Conservation (phyloP, 495 filamentous ascomycete genomes). For the Thozetella sp. region DNA sequence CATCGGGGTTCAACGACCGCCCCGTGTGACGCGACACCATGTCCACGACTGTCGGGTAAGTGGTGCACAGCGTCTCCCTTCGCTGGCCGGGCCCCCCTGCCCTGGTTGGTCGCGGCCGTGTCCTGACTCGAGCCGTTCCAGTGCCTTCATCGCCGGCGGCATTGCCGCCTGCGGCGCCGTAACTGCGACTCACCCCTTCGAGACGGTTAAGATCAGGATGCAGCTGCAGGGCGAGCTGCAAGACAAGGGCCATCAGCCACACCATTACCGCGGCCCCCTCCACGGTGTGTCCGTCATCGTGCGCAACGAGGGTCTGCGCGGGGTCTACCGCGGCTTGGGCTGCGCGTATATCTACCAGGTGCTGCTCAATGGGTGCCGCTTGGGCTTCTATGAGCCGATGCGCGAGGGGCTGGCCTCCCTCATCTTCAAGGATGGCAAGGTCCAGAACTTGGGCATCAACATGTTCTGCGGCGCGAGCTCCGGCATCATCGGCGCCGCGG, state of each 20-base stretch:
- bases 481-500: slow-evolving; percentile 86
- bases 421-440: slow-evolving; percentile 68
- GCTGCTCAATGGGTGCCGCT: slow-evolving; percentile 90
- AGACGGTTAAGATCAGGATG: slow-evolving; percentile 98
- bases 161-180: slow-evolving; percentile 97
- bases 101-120: neutral
- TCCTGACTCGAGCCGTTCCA: slow-evolving; percentile 11
- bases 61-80: neutral
- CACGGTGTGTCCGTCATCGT: slow-evolving; percentile 91
- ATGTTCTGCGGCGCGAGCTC: slow-evolving; percentile 87
- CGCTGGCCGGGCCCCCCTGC: neutral
- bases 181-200: slow-evolving; percentile 96
- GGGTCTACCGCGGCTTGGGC: slow-evolving; percentile 86
- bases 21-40: slow-evolving; percentile 19
- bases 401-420: slow-evolving; percentile 63
- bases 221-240: slow-evolving; percentile 98
- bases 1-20: neutral
- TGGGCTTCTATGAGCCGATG: slow-evolving; percentile 98
- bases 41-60: slow-evolving; percentile 50
- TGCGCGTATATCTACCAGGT: slow-evolving; percentile 98
- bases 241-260: slow-evolving; percentile 75
- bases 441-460: slow-evolving; percentile 87
- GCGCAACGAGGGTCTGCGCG: slow-evolving; percentile 84
- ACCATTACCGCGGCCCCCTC: slow-evolving; percentile 88
- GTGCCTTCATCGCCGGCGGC: slow-evolving; percentile 88